Evolutionary conservation across 176 grass and related monocot genomes (phyloP), one percentile per base, ranked within the genome.

Genomic region (Raddia guianensis): DNA sequence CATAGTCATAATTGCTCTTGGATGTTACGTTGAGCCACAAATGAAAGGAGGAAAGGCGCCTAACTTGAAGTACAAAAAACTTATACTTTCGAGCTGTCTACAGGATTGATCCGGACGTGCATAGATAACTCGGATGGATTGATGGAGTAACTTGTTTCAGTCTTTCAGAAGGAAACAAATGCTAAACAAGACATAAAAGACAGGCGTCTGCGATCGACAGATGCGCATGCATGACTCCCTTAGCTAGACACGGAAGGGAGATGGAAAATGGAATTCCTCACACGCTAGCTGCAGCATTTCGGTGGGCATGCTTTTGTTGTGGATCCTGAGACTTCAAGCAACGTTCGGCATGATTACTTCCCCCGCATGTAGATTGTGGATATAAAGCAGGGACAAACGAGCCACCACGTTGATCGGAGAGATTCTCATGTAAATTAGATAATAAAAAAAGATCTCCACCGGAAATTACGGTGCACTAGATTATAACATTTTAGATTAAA

Each of bases 281-380:
- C 54, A 19, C 18, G 6, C 54, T 57, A 7, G 6, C 54, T 57
- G 18, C 7, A 19, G 3, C 8, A n/a, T 57, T 19, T 57, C 16
- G 18, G 9, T 57, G 5, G 18, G 9, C 56, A 21, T 58, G 9
- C 16, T 58, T 20, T 58, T 20, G n/a, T 7, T 20, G 3, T 58
- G n/a, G n/a, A 20, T 10, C 52, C 34, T 35, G 52, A 34, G 16
- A 9, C 52, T 57, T 74, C 12, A 74, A 58, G 72, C 72, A 58
- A 74, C 12, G 72, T 55, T 58, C 16, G 44, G 37, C 56, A 61
- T 76, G 19, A 76, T 76, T 76, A 19, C 12, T 49, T 54, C 4
- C 37, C 37, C 37, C 27, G 27, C 27, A 27, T 27, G 27, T 27
- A 27, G 27, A 27, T 0, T 27, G 27, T 27, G 1, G 27, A 27